These are phyloP conservation scores for Ceratorhiza oryzae-sativae DNA, from an alignment of 1,284 basidiomycete species.

Conservation along the genomic window DNA sequence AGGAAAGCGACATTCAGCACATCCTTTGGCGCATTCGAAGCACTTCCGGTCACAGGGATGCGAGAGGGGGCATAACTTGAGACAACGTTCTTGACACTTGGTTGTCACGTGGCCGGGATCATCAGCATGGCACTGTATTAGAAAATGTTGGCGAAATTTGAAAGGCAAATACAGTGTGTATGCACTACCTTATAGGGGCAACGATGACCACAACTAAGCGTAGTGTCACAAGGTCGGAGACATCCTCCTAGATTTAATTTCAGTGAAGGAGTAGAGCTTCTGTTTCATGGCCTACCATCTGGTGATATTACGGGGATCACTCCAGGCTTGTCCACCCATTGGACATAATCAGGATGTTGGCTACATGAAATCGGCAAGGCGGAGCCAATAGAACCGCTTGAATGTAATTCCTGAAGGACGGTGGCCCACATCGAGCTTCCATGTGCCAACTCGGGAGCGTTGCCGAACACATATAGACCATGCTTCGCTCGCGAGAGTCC, in stretches of 20 bases:
- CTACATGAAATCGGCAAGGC: constrained; percentile 66
- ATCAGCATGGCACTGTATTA: constrained; percentile 69
- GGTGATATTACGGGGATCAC: constrained; percentile 63
- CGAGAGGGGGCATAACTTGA: constrained; percentile 59
- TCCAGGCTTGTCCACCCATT: constrained; percentile 60
- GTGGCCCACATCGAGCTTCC: constrained; percentile 66
- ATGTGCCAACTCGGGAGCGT: constrained; percentile 59
- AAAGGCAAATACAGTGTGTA: not conserved
- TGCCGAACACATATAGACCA: constrained; percentile 75
- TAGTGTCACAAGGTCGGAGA: constrained; percentile 61
- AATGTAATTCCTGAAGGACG: constrained; percentile 64
- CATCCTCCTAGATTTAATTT: constrained; percentile 62
- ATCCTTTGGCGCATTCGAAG: constrained; percentile 58
- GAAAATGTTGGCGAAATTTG: not conserved
- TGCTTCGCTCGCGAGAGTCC: constrained; percentile 77
- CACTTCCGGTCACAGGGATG: constrained; percentile 65
- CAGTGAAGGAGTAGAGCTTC: not conserved
- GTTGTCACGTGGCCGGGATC: constrained; percentile 62
- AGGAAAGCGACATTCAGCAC: constrained; percentile 64
- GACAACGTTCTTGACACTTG: constrained; percentile 61
- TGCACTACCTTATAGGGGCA: constrained; percentile 65
- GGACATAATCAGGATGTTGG: constrained; percentile 59
- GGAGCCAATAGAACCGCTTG: constrained; percentile 57
- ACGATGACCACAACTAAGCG: constrained; percentile 71
- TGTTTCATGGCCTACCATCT: constrained; percentile 55